These are phyloP conservation scores for Pterothamnion heteromorphum DNA, from an alignment of 31 red algal genomes.

Conservation along the genomic window DNA sequence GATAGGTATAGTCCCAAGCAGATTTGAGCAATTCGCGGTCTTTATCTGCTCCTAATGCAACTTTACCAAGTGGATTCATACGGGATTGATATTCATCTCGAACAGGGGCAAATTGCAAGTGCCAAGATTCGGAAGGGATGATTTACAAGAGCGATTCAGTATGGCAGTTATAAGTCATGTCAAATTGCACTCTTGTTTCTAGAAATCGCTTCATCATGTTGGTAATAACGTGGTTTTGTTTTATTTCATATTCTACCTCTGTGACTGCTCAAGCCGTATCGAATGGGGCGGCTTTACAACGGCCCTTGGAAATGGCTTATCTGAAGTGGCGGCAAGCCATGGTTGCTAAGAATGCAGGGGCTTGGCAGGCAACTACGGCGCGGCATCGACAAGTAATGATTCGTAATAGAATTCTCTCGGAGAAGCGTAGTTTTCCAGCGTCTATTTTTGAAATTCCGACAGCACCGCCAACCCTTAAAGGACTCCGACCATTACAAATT, in stretches of 20 bases:
- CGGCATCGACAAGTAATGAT: neutral
- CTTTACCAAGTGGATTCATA: neutral
- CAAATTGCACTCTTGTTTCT: neutral
- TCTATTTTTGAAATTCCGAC: neutral
- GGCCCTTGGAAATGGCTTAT: neutral
- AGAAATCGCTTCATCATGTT: neutral
- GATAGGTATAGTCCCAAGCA: neutral
- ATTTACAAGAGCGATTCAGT: too few relatives aligned
- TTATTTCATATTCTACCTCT: neutral
- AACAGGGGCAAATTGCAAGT: too few relatives aligned
- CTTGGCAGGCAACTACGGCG: neutral
- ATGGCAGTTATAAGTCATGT: neutral
- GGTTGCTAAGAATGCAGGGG: neutral
- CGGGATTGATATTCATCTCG: neutral
- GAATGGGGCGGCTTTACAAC: neutral
- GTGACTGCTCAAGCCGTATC: neutral
- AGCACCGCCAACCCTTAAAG: neutral
- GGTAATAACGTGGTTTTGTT: neutral
- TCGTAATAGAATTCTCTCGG: neutral
- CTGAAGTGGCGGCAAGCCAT: neutral
- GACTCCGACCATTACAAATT: neutral
- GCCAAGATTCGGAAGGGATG: too few relatives aligned
- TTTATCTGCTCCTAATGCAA: neutral
- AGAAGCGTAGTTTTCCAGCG: neutral
- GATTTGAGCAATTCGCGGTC: neutral